These are phyloP conservation scores for Funneliformis mosseae DNA, from an alignment of 192 early-diverging fungal species.

Conservation along the genomic window DNA sequence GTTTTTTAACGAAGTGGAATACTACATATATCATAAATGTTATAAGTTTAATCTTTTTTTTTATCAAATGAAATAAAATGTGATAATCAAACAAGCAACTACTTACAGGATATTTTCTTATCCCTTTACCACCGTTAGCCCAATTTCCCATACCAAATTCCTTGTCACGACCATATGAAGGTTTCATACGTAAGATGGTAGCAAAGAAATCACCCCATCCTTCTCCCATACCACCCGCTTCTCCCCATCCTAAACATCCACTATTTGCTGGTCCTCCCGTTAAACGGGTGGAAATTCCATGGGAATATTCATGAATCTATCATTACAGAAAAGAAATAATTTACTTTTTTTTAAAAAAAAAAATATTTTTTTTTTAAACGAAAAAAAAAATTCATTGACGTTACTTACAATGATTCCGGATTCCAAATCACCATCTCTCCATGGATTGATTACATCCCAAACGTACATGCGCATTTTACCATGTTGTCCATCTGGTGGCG, in stretches of 20 bases:
- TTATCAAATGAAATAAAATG: no score
- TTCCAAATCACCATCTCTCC: conserved; percentile 88
- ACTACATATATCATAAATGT: conserved; percentile 43
- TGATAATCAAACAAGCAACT: no score
- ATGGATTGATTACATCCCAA: conserved; percentile 75
- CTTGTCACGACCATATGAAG: conserved; percentile 50
- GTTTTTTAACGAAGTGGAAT: conserved; percentile 71
- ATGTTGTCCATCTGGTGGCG: conserved; percentile 90
- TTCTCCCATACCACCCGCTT: conserved; percentile 92
- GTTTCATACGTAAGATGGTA: conserved; percentile 72
- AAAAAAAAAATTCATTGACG: neutral
- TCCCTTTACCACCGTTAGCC: conserved; percentile 83
- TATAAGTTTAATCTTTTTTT: neutral
- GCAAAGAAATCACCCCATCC: conserved; percentile 96
- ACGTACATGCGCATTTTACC: conserved; percentile 95
- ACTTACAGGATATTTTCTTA: conserved; percentile 71
- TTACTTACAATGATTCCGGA: conserved; percentile 74
- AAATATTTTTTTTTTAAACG: neutral
- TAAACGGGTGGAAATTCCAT: conserved; percentile 89
- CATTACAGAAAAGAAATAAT: neutral
- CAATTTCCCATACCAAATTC: conserved; percentile 83
- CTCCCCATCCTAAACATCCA: conserved; percentile 85
- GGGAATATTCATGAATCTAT: conserved; percentile 88
- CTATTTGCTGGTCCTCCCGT: conserved; percentile 92
- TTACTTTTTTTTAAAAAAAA: no score